Conservation (phyloP, 495 filamentous ascomycete species). For the Halenospora varia region DNA sequence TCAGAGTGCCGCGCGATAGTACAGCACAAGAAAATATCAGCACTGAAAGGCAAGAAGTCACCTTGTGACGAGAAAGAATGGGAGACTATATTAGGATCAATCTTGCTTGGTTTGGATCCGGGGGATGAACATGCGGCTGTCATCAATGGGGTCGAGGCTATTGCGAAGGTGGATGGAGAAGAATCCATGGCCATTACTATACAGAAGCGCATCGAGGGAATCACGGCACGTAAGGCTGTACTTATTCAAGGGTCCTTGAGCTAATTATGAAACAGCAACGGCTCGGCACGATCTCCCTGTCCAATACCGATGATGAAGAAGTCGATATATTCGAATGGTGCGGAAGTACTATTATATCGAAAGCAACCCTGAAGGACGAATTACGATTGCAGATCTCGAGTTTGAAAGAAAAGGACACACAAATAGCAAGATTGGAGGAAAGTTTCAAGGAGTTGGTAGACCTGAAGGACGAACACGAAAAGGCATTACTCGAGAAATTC, state of each 20-base stretch:
- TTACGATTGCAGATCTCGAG: constrained; percentile 43
- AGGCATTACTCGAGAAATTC: constrained; percentile 67
- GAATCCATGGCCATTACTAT: constrained; percentile 46
- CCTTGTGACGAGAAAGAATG: constrained; percentile 53
- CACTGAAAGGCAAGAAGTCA: constrained; percentile 49
- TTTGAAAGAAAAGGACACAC: constrained; percentile 39
- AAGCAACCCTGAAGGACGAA: constrained; percentile 30
- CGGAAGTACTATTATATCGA: constrained; percentile 39
- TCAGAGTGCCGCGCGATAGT: constrained; percentile 34
- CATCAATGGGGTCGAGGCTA: constrained; percentile 30
- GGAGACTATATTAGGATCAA: constrained; percentile 41
- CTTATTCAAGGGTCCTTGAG: neutral
- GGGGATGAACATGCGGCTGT: constrained; percentile 6
- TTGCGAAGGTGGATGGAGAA: constrained; percentile 27
- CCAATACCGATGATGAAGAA: constrained; percentile 57
- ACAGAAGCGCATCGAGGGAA: constrained; percentile 51
- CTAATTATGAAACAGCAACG: constrained; percentile 48
- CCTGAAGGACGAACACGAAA: constrained; percentile 65
- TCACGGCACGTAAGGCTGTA: constrained; percentile 39
- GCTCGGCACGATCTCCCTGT: constrained; percentile 61
- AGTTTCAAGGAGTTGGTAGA: constrained; percentile 62
- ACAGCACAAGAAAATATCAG: constrained; percentile 37
- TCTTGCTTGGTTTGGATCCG: constrained; percentile 29
- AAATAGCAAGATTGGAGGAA: constrained; percentile 45
- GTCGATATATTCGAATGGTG: constrained; percentile 75